Percentiles rank a stretch among this genome's conserved stretches.
Evolutionary conservation across 257 asterid genomes (phyloP).

Genomic region (Przewalskia tangutica): DNA sequence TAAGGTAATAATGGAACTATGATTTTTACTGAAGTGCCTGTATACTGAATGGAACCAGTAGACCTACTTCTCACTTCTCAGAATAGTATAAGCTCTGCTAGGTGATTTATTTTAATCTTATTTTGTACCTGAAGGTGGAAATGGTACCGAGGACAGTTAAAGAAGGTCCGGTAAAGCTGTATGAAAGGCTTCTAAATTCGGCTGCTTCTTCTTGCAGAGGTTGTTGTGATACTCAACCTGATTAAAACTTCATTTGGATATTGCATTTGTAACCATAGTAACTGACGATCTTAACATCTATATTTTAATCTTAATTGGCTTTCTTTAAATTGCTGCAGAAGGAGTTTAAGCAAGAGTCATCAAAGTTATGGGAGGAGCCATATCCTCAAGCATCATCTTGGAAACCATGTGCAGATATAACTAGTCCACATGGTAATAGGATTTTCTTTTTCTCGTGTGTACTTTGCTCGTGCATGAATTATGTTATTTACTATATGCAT

Average conservation of each 20-base stretch:
- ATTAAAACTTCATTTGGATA: background rate
- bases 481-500: background rate
- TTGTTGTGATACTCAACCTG: constrained; percentile 13
- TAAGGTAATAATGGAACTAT: too few species aligned
- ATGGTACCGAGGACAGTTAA: background rate
- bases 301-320: background rate
- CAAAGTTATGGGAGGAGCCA: constrained; percentile 67
- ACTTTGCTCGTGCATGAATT: background rate
- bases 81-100: background rate
- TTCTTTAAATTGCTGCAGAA: constrained; percentile 23
- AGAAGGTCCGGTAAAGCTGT: constrained; percentile 36
- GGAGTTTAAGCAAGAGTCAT: constrained; percentile 28
- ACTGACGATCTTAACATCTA: background rate
- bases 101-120: background rate
- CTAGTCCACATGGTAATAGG: constrained; percentile 31
- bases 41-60: background rate
- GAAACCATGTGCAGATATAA: constrained; percentile 73
- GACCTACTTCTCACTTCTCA: background rate
- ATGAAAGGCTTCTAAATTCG: constrained; percentile 46
- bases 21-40: background rate
- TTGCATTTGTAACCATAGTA: background rate
- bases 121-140: constrained; percentile 19
- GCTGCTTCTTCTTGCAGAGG: constrained; percentile 74
- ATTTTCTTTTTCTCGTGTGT: background rate
- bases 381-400: constrained; percentile 49